Evolutionary conservation across 1,284 basidiomycete genomes (phyloP), one percentile per base, ranked within the genome.

Genomic region (Boletus coffeatus): DNA sequence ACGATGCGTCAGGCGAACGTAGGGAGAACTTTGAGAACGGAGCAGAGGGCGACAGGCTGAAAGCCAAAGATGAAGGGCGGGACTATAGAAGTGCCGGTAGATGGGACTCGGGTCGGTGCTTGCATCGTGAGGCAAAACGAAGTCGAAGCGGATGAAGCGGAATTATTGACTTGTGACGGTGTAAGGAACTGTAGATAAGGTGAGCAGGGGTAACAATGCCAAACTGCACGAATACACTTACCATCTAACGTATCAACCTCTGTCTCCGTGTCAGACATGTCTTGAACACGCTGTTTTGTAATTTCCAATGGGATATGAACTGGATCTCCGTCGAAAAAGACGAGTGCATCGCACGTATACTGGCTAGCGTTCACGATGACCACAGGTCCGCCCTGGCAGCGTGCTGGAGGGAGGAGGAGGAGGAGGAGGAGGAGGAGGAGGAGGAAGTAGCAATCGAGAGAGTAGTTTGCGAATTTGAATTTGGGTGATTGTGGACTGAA

Each of bases 1-100:
- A 65, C 48, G 61, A 65, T 52, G 56, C 62, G 34, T 72, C 67
- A 10, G 77, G 74, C 3, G 78, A 75, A 56, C 75, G 68, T 29
- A 79, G 52, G 6, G 76, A 77, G 39, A 79, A 69, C 59, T 77
- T 78, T 46, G 78, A 75, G 62, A 78, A 79, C n/a, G 75, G 66
- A 11, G 67, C 65, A 1, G 77, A 78, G 11, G 78, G 77, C 0
- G 78, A 79, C 14, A 67, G 61, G 2, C 65, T 71, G 52, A 64
- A 55, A 13, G 43, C 50, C n/a, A 62, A 39, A 32, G 61, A 53
- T 41, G 55, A n/a, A 10, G 58, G 34, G 16, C 55, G 36, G 6
- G 61, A 39, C 7, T 60, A 56, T 6, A 18, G 14, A 21, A 16
- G 52, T n/a, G 25, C 53, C 5, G 53, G 13, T n/a, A 32, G 36